Percentiles rank a stretch among this genome's conserved stretches.
Evolutionary conservation across 805 yeast genomes (phyloP).

Genomic region (Cephaloascus fragrans): DNA sequence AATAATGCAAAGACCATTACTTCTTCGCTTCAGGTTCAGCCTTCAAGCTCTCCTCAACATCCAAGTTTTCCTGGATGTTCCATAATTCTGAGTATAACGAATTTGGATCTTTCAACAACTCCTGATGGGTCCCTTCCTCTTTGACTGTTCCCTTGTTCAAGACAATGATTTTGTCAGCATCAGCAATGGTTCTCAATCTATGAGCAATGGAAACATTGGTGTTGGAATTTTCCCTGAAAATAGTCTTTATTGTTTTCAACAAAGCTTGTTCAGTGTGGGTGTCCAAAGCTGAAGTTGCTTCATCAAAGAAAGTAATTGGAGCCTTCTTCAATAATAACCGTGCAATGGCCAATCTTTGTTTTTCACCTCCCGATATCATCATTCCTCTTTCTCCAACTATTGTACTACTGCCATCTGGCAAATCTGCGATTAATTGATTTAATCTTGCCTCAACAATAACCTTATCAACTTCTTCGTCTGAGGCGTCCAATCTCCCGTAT

Average conservation of each 20-base stretch:
- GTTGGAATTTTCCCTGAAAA: conserved; percentile 46
- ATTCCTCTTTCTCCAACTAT: conserved; percentile 96
- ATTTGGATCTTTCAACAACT: conserved; percentile 38
- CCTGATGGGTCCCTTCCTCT: conserved; percentile 81
- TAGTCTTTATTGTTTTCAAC: conserved; percentile 58
- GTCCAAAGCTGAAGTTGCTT: conserved; percentile 93
- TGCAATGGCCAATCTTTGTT: conserved; percentile 90
- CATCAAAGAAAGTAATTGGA: conserved; percentile 90
- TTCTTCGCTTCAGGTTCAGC: too few relatives aligned
- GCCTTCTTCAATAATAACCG: conserved; percentile 79
- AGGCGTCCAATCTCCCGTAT: conserved; percentile 71
- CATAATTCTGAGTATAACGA: conserved; percentile 77
- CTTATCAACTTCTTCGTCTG: conserved; percentile 56
- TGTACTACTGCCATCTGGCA: conserved; percentile 81
- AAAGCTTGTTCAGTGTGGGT: conserved; percentile 91
- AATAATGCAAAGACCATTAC: too few relatives aligned
- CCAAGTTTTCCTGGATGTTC: conserved; percentile 83
- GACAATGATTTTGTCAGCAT: conserved; percentile 88
- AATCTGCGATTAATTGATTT: conserved; percentile 45
- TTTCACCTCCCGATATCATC: conserved; percentile 99
- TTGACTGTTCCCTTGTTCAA: conserved; percentile 66
- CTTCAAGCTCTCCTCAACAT: conserved; percentile 32
- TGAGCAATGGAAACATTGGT: conserved; percentile 94
- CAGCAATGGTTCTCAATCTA: conserved; percentile 86
- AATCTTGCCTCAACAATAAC: conserved; percentile 68